Evolutionary conservation across 2,329 filamentous ascomycete genomes (phyloP).

Genomic region (Colletotrichum orchidophilum): DNA sequence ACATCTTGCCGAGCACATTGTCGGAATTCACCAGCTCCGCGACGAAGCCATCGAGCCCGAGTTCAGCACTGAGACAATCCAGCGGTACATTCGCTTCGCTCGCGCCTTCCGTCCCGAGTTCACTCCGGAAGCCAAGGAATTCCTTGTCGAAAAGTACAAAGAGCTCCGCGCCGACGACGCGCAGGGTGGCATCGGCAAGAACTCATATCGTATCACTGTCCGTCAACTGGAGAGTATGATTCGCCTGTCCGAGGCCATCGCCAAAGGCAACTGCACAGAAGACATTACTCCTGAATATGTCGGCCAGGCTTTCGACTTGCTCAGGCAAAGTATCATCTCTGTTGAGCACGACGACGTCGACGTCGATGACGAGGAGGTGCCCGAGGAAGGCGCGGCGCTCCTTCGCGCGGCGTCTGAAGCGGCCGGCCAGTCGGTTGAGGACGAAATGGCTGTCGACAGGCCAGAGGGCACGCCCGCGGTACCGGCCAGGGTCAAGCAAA

Average conservation of each 20-base stretch:
- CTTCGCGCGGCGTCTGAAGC: constrained; percentile 49
- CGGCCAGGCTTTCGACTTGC: constrained; percentile 88
- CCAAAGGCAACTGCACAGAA: constrained; percentile 95
- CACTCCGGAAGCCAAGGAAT: constrained; percentile 83
- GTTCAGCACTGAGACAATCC: constrained; percentile 94
- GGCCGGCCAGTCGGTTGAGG: constrained; percentile 57
- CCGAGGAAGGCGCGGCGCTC: constrained; percentile 57
- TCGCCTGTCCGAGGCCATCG: constrained; percentile 95
- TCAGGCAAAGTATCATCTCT: constrained; percentile 94
- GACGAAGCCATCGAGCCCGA: constrained; percentile 93
- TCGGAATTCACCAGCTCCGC: constrained; percentile 89
- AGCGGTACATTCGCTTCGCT: constrained; percentile 97
- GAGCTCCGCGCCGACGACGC: constrained; percentile 93
- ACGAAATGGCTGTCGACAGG: constrained; percentile 54
- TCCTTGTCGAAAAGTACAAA: constrained; percentile 93
- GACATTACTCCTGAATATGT: constrained; percentile 89
- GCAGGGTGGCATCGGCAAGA: constrained; percentile 91
- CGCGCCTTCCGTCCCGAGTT: constrained; percentile 94
- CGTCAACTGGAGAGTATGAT: constrained; percentile 96
- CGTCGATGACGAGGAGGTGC: constrained; percentile 75
- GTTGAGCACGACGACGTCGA: constrained; percentile 98
- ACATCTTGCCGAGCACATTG: constrained; percentile 93
- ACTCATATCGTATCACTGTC: constrained; percentile 97
- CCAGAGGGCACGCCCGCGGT: constrained; percentile 47
- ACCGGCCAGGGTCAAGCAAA: constrained; percentile 71